Percentiles rank a stretch among this genome's conserved stretches.
Evolutionary conservation across 192 early-diverging fungal genomes (phyloP).

Genomic region (Coemansia sp.): DNA sequence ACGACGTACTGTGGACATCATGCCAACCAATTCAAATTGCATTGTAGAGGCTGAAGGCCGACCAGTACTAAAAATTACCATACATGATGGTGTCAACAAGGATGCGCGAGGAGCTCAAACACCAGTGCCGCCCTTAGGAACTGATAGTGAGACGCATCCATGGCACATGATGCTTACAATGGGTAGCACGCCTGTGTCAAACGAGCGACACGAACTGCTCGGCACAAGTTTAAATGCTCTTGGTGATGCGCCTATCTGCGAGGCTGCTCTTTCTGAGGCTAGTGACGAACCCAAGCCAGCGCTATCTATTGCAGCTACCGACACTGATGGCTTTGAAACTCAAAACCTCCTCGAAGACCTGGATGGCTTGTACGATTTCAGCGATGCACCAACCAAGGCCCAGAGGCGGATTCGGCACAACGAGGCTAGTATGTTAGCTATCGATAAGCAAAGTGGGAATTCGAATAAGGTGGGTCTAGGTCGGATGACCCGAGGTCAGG

Average conservation of each 20-base stretch:
- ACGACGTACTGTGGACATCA: neutral
- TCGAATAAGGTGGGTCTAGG: neutral
- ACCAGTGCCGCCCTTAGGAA: neutral
- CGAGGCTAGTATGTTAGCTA: neutral
- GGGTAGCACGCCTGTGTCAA: neutral
- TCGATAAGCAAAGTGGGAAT: neutral
- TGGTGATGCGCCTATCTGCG: neutral
- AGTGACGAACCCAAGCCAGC: neutral
- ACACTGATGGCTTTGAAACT: constrained; percentile 20
- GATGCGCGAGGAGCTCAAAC: neutral
- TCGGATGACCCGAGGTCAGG: neutral
- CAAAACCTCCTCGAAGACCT: constrained; percentile 39
- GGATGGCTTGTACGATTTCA: constrained; percentile 40
- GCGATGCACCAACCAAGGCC: neutral
- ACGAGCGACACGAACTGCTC: neutral
- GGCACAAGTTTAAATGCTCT: neutral
- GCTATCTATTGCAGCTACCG: neutral
- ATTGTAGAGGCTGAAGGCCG: neutral
- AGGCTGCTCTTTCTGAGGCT: neutral
- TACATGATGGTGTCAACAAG: neutral
- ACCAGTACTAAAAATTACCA: neutral
- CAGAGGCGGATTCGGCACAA: neutral
- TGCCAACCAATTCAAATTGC: constrained; percentile 1
- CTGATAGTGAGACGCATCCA: neutral
- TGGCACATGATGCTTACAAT: neutral